Evolutionary conservation across 2,329 filamentous ascomycete genomes (phyloP).

Genomic region (Biscogniauxia marginata): DNA sequence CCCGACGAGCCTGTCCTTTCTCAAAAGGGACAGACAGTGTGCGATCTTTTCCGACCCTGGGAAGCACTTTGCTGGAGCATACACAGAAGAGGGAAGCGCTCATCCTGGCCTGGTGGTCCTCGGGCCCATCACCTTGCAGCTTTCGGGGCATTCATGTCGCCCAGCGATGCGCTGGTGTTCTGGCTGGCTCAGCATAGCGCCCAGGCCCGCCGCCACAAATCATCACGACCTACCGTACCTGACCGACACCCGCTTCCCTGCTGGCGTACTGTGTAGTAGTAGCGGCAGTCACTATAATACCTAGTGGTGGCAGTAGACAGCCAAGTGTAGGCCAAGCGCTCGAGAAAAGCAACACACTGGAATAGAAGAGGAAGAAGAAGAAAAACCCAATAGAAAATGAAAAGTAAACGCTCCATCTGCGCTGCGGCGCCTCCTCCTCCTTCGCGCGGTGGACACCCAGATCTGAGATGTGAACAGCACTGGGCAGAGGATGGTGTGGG

Average conservation of each 20-base stretch:
- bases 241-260: not conserved
- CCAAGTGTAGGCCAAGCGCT: too few relatives aligned
- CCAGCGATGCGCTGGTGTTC: constrained; percentile 14
- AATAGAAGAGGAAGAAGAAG: not conserved
- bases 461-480: constrained; percentile 18
- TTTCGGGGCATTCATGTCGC: constrained; percentile 12
- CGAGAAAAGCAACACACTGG: not conserved
- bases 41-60: constrained; percentile 1
- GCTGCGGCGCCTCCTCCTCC: not conserved
- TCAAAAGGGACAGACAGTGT: constrained; percentile 1
- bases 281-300: too few relatives aligned
- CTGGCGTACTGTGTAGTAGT: too few relatives aligned
- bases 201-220: constrained; percentile 20
- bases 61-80: constrained; percentile 2
- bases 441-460: not conserved
- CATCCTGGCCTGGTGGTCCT: not conserved
- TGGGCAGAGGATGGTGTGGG: constrained; percentile 6
- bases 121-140: constrained; percentile 1
- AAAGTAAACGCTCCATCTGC: not conserved
- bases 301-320: too few relatives aligned
- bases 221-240: not conserved
- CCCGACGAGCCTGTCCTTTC: not conserved
- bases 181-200: constrained; percentile 16
- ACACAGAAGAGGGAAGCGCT: not conserved
- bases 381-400: not conserved